Conservation (phyloP, 306 rosid species). For the Cucumis melo region DNA sequence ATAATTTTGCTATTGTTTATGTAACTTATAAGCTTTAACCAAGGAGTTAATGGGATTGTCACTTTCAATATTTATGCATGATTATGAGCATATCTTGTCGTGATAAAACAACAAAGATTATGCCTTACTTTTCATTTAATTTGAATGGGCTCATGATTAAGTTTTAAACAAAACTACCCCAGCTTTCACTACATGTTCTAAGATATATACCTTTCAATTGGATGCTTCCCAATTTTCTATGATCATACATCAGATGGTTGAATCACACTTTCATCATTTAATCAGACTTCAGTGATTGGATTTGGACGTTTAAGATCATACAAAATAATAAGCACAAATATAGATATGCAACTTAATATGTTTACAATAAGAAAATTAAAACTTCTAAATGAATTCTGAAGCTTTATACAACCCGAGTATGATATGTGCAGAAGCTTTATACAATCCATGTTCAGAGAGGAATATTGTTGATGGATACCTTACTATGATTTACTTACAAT, state of each 20-base stretch:
- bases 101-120: slow-evolving; percentile 9
- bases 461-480: background rate
- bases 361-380: background rate
- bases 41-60: slow-evolving; percentile 30
- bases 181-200: slow-evolving; percentile 8
- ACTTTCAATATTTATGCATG: slow-evolving; percentile 16
- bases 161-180: slow-evolving; percentile 23
- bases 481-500: background rate
- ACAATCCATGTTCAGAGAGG: background rate
- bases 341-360: background rate
- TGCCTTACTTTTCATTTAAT: slow-evolving; percentile 23
- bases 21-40: slow-evolving; percentile 29
- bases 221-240: background rate
- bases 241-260: background rate
- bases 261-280: slow-evolving; percentile 4
- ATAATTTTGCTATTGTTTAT: slow-evolving; percentile 53
- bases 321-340: background rate
- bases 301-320: slow-evolving; percentile 2
- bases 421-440: background rate
- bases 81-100: slow-evolving; percentile 9
- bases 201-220: slow-evolving; percentile 21
- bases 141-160: slow-evolving; percentile 41
- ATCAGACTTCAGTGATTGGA: background rate
- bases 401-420: background rate
- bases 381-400: background rate